phyloP scores from a whole-genome alignment of 352 stramenopile genomes.

The Phytophthora palmivora region DNA sequence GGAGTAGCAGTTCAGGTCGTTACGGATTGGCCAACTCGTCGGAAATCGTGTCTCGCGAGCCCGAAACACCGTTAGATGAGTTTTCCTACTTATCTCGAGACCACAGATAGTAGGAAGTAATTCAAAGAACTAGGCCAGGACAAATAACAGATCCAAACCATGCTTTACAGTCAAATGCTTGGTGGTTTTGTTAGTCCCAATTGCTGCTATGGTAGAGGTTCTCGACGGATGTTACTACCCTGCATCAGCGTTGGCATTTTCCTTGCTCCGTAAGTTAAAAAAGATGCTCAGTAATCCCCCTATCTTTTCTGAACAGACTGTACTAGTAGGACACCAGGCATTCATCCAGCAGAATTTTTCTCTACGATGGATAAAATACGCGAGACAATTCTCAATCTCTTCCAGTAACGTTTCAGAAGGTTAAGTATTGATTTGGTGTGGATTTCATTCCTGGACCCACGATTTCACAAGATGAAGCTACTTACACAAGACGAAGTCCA shows the following conservation, averaged over 20 bases:
- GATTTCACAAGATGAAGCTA: constrained; percentile 7
- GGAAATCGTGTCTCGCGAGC: constrained; percentile 10
- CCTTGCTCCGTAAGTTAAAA: background rate
- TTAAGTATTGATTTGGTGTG: background rate
- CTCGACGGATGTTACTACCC: constrained; percentile 8
- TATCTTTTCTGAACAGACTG: constrained; percentile 4
- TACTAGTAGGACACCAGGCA: background rate
- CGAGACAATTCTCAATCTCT: background rate
- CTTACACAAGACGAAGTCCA: constrained; percentile 2
- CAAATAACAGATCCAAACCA: background rate
- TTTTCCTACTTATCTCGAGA: constrained; percentile 8
- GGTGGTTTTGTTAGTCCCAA: constrained; percentile 3
- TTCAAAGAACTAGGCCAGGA: constrained; percentile 4
- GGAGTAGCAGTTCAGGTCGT: constrained; percentile 12
- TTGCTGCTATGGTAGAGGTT: constrained; percentile 7
- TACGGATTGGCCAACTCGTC: constrained; percentile 12
- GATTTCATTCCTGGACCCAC: constrained; percentile 13
- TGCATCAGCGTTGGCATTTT: constrained; percentile 7
- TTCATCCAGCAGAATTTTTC: background rate
- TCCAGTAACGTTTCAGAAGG: constrained; percentile 5
- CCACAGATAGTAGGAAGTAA: background rate
- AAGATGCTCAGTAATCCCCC: background rate
- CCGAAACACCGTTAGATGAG: background rate
- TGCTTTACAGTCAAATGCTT: constrained; percentile 16
- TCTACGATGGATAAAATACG: constrained; percentile 5